Conservation (phyloP, 805 yeast species). For the Candida andamanensis region DNA sequence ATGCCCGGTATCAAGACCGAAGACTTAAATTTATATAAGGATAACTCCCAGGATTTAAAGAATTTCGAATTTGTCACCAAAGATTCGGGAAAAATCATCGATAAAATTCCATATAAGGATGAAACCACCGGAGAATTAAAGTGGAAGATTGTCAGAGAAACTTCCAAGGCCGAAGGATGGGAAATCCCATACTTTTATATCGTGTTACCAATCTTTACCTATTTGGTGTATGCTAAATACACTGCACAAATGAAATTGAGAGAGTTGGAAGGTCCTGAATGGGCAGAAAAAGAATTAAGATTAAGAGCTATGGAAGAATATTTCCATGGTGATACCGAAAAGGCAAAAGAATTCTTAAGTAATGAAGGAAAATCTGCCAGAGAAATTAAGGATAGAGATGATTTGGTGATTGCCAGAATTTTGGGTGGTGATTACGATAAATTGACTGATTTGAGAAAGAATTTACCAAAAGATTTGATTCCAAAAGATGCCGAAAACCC, state of each 20-base stretch:
- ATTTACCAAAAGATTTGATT: constrained; percentile 34
- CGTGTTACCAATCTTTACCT: constrained; percentile 64
- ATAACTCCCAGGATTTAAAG: constrained; percentile 57
- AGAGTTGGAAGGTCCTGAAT: constrained; percentile 48
- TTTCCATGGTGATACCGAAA: constrained; percentile 46
- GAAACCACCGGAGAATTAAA: constrained; percentile 71
- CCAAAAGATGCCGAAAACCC: constrained; percentile 32
- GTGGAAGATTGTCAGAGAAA: constrained; percentile 73
- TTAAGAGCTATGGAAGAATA: constrained; percentile 67
- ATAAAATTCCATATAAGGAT: constrained; percentile 80
- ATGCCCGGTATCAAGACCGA: constrained; percentile 46
- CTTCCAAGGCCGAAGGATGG: constrained; percentile 78
- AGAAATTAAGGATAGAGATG: constrained; percentile 65
- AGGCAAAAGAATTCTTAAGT: constrained; percentile 51
- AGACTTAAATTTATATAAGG: constrained; percentile 51
- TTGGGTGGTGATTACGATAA: constrained; percentile 81
- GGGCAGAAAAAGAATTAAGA: constrained; percentile 82
- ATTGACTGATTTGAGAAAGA: constrained; percentile 53
- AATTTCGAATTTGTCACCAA: constrained; percentile 49
- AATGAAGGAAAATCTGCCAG: constrained; percentile 47
- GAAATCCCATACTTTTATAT: constrained; percentile 67
- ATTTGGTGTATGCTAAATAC: constrained; percentile 48
- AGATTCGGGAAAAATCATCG: constrained; percentile 58
- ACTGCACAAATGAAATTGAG: constrained; percentile 39
- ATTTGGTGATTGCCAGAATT: constrained; percentile 73